Percentiles rank a stretch among this genome's conserved stretches.
Conservation (phyloP, 2,329 filamentous ascomycete species). For the Coccinonectria pachysandricola region DNA sequence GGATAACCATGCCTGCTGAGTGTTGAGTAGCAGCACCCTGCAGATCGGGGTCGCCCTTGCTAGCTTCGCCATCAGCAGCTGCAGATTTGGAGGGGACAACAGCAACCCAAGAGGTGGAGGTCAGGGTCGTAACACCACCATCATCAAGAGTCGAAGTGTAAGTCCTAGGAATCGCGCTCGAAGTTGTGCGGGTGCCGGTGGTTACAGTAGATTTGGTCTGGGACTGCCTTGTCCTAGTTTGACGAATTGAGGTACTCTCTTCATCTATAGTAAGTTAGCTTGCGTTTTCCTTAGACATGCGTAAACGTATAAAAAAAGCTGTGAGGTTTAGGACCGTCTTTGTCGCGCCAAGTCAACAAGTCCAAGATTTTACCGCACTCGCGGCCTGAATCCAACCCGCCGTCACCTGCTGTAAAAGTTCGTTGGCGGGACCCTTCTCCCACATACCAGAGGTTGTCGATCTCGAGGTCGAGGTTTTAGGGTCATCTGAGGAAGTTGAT, state of each 20-base stretch:
- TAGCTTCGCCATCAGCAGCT: constrained; percentile 17
- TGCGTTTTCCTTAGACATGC: too few species aligned
- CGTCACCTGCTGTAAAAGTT: constrained; percentile 4
- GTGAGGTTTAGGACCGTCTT: background rate
- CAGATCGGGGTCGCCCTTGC: constrained; percentile 22
- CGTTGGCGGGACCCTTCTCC: constrained; percentile 10
- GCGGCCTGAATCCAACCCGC: constrained; percentile 8
- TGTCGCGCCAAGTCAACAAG: background rate
- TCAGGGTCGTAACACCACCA: constrained; percentile 35
- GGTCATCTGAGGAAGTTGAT: constrained; percentile 4
- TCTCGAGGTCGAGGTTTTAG: constrained; percentile 7
- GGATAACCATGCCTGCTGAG: constrained; percentile 14
- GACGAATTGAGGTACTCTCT: too few species aligned
- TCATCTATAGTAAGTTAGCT: constrained; percentile 1
- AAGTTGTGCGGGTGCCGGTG: constrained; percentile 24
- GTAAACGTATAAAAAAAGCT: background rate
- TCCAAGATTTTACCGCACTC: background rate
- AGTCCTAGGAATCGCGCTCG: constrained; percentile 27
- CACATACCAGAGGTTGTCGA: constrained; percentile 22
- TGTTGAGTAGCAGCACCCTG: constrained; percentile 26
- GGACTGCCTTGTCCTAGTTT: too few species aligned
- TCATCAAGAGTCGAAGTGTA: constrained; percentile 36
- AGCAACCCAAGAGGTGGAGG: constrained; percentile 39
- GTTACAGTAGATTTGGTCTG: constrained; percentile 23
- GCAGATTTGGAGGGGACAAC: constrained; percentile 31